Conservation (phyloP, 2,329 filamentous ascomycete genomes). For the Apiospora arundinis region DNA sequence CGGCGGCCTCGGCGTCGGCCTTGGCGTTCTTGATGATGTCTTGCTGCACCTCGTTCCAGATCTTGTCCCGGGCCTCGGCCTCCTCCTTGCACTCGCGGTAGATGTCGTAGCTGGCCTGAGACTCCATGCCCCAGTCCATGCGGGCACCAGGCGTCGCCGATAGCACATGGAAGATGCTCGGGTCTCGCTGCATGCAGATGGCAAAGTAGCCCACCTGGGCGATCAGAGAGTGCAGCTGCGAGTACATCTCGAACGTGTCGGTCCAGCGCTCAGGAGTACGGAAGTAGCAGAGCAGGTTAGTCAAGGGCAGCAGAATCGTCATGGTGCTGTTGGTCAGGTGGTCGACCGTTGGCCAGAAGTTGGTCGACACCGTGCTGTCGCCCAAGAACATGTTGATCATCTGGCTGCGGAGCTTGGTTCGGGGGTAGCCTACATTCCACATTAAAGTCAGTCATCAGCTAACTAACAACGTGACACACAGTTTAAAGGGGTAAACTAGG, state of each 20-base stretch:
- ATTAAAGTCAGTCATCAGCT: background rate
- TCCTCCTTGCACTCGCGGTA: constrained; percentile 33
- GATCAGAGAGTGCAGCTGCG: constrained; percentile 36
- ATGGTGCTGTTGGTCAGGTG: constrained; percentile 40
- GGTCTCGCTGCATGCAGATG: constrained; percentile 38
- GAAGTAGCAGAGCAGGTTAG: constrained; percentile 39
- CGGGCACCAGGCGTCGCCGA: constrained; percentile 39
- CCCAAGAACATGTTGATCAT: constrained; percentile 37
- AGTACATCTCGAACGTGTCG: constrained; percentile 29
- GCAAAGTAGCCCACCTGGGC: constrained; percentile 38
- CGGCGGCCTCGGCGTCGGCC: background rate
- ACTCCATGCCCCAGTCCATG: constrained; percentile 36
- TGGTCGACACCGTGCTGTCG: constrained; percentile 32
- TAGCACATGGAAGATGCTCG: constrained; percentile 38
- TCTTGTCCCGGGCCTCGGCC: constrained; percentile 29
- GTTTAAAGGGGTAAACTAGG: background rate
- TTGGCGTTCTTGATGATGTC: constrained; percentile 15
- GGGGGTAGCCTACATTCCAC: constrained; percentile 41
- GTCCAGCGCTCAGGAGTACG: constrained; percentile 10
- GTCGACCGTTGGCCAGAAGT: constrained; percentile 48
- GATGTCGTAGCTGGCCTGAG: constrained; percentile 31
- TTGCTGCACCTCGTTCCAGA: constrained; percentile 24
- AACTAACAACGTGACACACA: background rate
- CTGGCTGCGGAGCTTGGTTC: constrained; percentile 42
- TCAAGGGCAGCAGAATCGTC: constrained; percentile 44